Evolutionary conservation across 495 filamentous ascomycete genomes (phyloP).

Genomic region (Neurospora pannonica): DNA sequence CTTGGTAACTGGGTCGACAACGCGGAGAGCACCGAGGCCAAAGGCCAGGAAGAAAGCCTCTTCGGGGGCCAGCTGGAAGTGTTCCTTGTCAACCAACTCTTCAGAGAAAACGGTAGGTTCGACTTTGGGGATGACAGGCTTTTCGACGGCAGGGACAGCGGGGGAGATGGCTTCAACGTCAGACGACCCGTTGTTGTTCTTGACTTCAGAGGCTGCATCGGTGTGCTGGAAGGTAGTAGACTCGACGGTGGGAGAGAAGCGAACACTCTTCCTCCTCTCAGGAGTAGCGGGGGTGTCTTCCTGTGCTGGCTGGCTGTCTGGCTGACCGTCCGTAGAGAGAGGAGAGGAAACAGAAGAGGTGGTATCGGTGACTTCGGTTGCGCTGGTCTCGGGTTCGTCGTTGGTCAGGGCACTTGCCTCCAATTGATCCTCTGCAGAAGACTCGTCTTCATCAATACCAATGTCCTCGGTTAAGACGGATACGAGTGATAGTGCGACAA

Average conservation of each 20-base stretch:
- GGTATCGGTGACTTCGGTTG: background rate
- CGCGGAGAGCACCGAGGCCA: constrained; percentile 63
- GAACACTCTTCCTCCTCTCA: constrained; percentile 49
- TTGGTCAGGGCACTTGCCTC: background rate
- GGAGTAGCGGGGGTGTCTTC: background rate
- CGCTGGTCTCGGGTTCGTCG: background rate
- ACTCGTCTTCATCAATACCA: background rate
- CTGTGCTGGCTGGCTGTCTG: background rate
- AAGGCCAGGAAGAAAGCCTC: constrained; percentile 91
- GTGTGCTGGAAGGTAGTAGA: constrained; percentile 43
- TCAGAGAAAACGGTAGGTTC: background rate
- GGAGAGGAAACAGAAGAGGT: constrained; percentile 1
- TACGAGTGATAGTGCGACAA: constrained; percentile 3
- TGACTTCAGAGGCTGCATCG: constrained; percentile 15
- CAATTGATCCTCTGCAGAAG: background rate
- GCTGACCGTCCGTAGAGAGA: background rate
- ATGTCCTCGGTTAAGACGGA: constrained; percentile 1
- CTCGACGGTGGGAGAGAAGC: constrained; percentile 53
- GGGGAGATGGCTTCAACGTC: background rate
- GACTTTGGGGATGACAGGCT: background rate
- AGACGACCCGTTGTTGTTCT: background rate
- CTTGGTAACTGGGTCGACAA: constrained; percentile 49
- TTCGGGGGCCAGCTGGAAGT: constrained; percentile 80
- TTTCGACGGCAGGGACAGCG: background rate
- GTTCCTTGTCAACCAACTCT: constrained; percentile 66